A percentile compares a stretch with the other conserved stretches of the same genome.
Conservation (phyloP, 148 eudicot species). For the Pouteria glomerata region DNA sequence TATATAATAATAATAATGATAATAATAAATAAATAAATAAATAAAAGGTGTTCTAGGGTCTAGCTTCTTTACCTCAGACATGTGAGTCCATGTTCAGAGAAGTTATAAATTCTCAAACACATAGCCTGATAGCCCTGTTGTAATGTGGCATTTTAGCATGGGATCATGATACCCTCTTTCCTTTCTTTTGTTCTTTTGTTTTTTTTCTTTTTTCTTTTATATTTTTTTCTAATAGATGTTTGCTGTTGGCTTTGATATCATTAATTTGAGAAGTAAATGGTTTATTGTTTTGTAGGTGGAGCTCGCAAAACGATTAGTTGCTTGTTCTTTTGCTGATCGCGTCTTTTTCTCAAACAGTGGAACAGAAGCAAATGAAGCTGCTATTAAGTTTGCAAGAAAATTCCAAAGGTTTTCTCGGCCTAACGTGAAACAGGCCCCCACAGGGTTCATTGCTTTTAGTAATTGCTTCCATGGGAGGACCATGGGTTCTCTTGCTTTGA, state of each 20-base stretch:
- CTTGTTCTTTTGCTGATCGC: conserved; percentile 82
- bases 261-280: conserved; percentile 2
- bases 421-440: conserved; percentile 40
- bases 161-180: too few species aligned
- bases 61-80: neutral
- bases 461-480: conserved; percentile 95
- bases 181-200: too few species aligned
- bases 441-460: conserved; percentile 64
- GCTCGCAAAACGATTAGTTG: conserved; percentile 76
- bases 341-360: conserved; percentile 89
- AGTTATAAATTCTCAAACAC: neutral
- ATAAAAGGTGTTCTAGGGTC: too few species aligned
- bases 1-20: too few species aligned
- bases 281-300: conserved; percentile 56
- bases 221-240: too few species aligned
- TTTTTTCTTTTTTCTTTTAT: too few species aligned
- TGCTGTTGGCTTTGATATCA: too few species aligned
- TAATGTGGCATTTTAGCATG: too few species aligned
- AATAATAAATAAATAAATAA: too few species aligned
- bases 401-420: conserved; percentile 58
- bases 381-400: conserved; percentile 87
- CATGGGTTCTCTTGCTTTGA: conserved; percentile 83
- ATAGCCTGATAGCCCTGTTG: too few species aligned
- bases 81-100: neutral
- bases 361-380: conserved; percentile 96